Base-by-base conservation (phyloP, 148 eudicot species). In the Heliosperma pusillum region DNA sequence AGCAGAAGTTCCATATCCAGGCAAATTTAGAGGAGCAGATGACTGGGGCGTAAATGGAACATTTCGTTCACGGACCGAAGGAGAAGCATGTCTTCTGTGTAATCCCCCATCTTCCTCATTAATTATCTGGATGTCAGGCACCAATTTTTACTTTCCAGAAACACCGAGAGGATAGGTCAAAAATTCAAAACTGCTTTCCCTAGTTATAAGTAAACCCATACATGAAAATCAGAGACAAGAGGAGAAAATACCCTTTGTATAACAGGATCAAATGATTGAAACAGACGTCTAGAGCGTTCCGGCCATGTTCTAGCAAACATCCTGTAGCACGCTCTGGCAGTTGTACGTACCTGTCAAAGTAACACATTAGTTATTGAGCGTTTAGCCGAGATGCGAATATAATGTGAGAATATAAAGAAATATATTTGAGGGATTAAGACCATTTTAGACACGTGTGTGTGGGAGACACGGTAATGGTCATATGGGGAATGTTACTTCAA, bases 301-400 rank as follows among this genome's bases (percentile, higher is more conserved):
- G 99, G 99, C 99, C 99, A 95, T 68, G 99, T 95, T 84, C 82
- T 95, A n/a, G 94, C 87, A 79, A 92, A 95, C 92, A 95, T 80
- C 80, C 99, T 87, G 80, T 90, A 95, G 86, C 97, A 95, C 36
- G 94, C 86, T 83, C 99, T 92, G 67, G 99, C 99, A 86, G 92
- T 90, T 78, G 97, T 87, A 57, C 99, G 86, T 13, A 95, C 99
- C 99, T 95, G 87, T 60, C 66, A 58, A 52, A 58, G 73, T 25
- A 19, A 61, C 27, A 62, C 1, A 9, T 7, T 13, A 21, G 33
- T 62, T 15, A 80, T 44, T 27, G 36, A 7, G 11, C 27, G 26
- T 42, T 45, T 21, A n/a, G 25, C 42, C 62, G 27, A 40, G 2
- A 29, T 6, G 10, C 30, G 66, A 42, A 25, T 6, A 70, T 25